phyloP scores from a whole-genome alignment of 306 rosid genomes.

The Parietaria judaica region DNA sequence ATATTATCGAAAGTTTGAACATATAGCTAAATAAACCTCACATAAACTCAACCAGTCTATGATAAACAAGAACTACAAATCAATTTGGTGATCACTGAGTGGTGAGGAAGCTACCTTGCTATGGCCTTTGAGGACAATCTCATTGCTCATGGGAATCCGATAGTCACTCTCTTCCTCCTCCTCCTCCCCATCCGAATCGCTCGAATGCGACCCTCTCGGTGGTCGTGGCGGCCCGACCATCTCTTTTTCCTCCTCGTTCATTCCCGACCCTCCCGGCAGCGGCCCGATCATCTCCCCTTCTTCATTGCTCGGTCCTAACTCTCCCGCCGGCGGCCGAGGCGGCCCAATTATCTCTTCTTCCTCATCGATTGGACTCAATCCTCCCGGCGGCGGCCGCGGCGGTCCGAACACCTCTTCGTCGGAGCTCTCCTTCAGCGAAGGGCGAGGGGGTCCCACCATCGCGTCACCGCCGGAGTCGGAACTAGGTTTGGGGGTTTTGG shows the following conservation, averaged over 20 bases:
- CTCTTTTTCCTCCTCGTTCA: too few relatives aligned
- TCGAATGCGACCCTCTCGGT: constrained; percentile 12
- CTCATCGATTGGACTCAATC: constrained; percentile 8
- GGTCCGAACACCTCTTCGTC: constrained; percentile 41
- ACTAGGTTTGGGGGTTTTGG: constrained; percentile 35
- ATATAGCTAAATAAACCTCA: too few relatives aligned
- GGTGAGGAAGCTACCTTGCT: constrained; percentile 42
- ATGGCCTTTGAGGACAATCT: constrained; percentile 91
- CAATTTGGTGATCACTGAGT: neutral
- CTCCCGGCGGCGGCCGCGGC: constrained; percentile 31
- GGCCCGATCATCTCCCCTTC: constrained; percentile 52
- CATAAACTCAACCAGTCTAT: too few relatives aligned
- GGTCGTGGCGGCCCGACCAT: too few relatives aligned
- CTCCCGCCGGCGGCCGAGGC: constrained; percentile 36
- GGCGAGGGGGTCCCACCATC: constrained; percentile 32
- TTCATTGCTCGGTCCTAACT: constrained; percentile 22
- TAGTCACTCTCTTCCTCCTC: constrained; percentile 34
- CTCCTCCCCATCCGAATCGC: constrained; percentile 34
- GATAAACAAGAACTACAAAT: neutral
- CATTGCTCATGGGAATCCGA: constrained; percentile 81
- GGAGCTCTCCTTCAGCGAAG: constrained; percentile 5
- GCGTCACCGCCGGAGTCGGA: constrained; percentile 16
- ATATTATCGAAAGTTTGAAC: too few relatives aligned
- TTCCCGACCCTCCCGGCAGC: constrained; percentile 41
- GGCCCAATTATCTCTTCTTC: constrained; percentile 55